Conservation (phyloP, 345 rosid species). For the Raphanus raphanistrum region DNA sequence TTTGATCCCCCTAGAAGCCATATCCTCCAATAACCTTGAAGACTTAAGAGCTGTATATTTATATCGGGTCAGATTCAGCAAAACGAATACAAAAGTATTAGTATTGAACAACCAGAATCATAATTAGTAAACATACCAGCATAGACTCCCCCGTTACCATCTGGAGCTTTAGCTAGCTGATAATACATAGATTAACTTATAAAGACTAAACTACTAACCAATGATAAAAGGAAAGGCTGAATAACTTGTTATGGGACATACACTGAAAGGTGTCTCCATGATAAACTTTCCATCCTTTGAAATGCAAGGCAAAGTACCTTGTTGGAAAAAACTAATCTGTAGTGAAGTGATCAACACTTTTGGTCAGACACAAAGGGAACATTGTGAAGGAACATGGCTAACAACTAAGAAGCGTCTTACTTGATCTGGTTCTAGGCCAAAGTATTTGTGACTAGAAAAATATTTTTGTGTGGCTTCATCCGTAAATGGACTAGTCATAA, state of each 20-base stretch:
- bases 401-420: slow-evolving; percentile 45
- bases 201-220: not conserved
- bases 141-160: slow-evolving; percentile 98
- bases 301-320: slow-evolving; percentile 91
- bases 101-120: slow-evolving; percentile 3
- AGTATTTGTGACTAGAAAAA: slow-evolving; percentile 81
- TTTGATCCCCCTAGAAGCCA: slow-evolving; percentile 83
- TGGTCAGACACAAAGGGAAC: slow-evolving; percentile 15
- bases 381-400: not conserved
- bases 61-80: slow-evolving; percentile 19
- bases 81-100: not conserved
- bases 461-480: slow-evolving; percentile 75
- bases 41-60: slow-evolving; percentile 64
- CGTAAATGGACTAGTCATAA: slow-evolving; percentile 99
- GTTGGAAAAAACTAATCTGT: slow-evolving; percentile 93
- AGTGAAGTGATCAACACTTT: slow-evolving; percentile 23
- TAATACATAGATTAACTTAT: slow-evolving; percentile 26
- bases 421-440: slow-evolving; percentile 93
- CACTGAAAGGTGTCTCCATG: slow-evolving; percentile 92
- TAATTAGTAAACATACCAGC: slow-evolving; percentile 53
- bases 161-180: slow-evolving; percentile 96
- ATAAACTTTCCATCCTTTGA: slow-evolving; percentile 87
- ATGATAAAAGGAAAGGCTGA: not conserved
- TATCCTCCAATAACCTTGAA: slow-evolving; percentile 83
- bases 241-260: slow-evolving; percentile 33